Evolutionary conservation across 108 stramenopile genomes (phyloP).

Genomic region (Skeletonema costatum): DNA sequence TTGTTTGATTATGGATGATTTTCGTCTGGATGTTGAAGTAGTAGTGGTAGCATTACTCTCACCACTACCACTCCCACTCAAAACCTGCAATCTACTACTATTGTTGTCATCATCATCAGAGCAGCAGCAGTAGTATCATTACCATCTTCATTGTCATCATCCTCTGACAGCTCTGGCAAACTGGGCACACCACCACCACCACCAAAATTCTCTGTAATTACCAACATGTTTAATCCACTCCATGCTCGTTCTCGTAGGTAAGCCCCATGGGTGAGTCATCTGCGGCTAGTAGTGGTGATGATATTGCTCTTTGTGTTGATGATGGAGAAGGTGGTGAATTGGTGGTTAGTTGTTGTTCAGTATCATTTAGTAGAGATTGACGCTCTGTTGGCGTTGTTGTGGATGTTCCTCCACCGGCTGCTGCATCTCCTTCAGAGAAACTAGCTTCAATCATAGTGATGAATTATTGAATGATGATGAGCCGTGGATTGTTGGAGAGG

Average conservation of each 20-base stretch:
- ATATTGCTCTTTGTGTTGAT: background rate
- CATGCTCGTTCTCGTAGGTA: conserved; percentile 24
- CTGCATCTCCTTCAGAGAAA: conserved; percentile 44
- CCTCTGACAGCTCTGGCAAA: conserved; percentile 5
- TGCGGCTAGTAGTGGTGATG: background rate
- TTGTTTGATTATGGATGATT: conserved; percentile 37
- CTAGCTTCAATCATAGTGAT: background rate
- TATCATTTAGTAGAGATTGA: background rate
- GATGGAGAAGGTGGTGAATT: conserved; percentile 4
- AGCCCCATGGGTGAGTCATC: conserved; percentile 26
- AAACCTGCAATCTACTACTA: background rate
- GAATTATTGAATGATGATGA: background rate
- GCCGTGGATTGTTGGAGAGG: background rate
- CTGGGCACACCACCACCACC: background rate
- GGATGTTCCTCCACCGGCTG: conserved; percentile 16
- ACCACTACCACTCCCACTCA: background rate
- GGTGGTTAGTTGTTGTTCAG: background rate
- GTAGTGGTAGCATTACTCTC: conserved; percentile 28
- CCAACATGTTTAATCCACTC: conserved; percentile 38
- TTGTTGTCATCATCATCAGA: background rate
- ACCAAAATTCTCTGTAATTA: conserved; percentile 23
- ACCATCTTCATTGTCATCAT: background rate
- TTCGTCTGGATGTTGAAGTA: conserved; percentile 11
- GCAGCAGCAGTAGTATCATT: background rate
- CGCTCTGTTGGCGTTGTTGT: background rate